phyloP scores from a whole-genome alignment of 805 yeast species.

The Schizosaccharomyces osmophilus region DNA sequence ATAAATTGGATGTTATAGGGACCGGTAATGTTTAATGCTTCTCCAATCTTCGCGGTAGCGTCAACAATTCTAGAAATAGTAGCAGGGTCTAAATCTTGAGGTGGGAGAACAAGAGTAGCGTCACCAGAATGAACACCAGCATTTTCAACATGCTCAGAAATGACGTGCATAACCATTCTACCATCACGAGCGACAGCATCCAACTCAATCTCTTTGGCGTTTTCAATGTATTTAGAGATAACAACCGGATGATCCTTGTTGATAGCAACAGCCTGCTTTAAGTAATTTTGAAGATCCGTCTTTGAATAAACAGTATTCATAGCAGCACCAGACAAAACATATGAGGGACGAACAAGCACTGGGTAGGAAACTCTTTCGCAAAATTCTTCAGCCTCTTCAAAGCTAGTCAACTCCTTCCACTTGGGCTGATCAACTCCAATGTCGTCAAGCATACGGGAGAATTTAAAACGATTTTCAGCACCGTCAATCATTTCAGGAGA shows the following conservation, averaged over 20 bases:
- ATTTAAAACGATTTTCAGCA: conserved; percentile 96
- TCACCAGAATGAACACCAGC: conserved; percentile 99
- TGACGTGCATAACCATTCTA: conserved; percentile 72
- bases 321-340: conserved; percentile 94
- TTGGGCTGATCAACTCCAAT: conserved; percentile 90
- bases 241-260: conserved; percentile 95
- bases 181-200: conserved; percentile 91
- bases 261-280: conserved; percentile 72
- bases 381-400: conserved; percentile 62
- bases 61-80: conserved; percentile 53
- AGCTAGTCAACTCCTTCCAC: conserved; percentile 83
- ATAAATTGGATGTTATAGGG: conserved; percentile 97
- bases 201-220: conserved; percentile 90
- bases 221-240: conserved; percentile 81
- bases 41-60: conserved; percentile 80
- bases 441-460: conserved; percentile 77
- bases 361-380: conserved; percentile 81
- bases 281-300: conserved; percentile 55
- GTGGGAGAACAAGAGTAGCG: conserved; percentile 86
- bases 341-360: conserved; percentile 90
- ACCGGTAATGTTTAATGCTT: conserved; percentile 87
- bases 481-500: conserved; percentile 83
- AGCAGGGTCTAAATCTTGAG: conserved; percentile 45
- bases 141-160: conserved; percentile 91
- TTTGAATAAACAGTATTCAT: conserved; percentile 77